Evolutionary conservation across 495 filamentous ascomycete genomes (phyloP), one percentile per base, ranked within the genome.

Genomic region (Haplographium delicatum): DNA sequence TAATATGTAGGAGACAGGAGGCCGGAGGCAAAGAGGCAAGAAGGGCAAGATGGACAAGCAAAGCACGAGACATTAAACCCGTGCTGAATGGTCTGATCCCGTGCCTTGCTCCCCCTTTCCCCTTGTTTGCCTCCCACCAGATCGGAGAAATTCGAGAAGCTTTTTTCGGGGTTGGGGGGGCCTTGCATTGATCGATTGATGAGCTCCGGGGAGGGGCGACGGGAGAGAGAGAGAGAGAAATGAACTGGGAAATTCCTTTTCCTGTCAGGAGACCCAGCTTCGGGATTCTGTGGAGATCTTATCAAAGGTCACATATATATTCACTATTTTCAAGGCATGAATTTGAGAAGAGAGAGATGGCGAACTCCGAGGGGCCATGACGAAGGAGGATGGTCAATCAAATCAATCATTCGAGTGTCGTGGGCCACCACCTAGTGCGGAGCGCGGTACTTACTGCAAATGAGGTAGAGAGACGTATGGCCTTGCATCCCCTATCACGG

Each of bases 161-260:
- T 33, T 13, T n/a, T n/a, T n/a, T n/a, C n/a, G n/a, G n/a, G n/a
- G n/a, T n/a, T n/a, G n/a, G n/a, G n/a, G n/a, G n/a, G n/a, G 35
- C 23, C 16, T 30, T 34, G 44, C 51, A 55, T 55, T 56, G 44
- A 42, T 38, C 40, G 33, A 39, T 51, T 47, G 53, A 56, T 56
- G 42, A 39, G 41, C 33, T 37, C 33, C 47, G 41, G 15, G 34
- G 53, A 42, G n/a, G 7, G 34, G 44, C 43, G 22, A 19, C 18
- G 23, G 33, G 15, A 13, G 22, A 10, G 8, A 16, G 41, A 24
- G 37, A 39, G 23, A 20, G 44, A 47, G 22, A 30, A 33, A 33
- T 25, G 15, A 34, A 47, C 16, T 9, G 44, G 6, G 5, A 11
- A 22, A 11, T 8, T 15, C 5, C 39, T 42, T 3, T 22, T 42